Conservation (phyloP, 2,329 filamentous ascomycete species). For the Penicillium polonicum region DNA sequence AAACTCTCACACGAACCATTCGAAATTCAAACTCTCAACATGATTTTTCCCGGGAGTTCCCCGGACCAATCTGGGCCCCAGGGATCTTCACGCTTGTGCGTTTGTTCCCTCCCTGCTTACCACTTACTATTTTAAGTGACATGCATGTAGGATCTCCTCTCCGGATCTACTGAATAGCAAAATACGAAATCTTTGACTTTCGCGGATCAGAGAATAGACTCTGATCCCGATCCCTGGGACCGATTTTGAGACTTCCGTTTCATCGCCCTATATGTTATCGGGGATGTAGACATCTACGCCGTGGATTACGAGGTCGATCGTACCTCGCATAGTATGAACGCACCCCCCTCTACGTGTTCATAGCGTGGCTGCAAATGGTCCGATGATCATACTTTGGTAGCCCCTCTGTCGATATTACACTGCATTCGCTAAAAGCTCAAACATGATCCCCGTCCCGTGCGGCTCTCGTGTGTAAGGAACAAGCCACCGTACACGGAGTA, state of each 20-base stretch:
- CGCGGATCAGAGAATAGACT: conserved; percentile 13
- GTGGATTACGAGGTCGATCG: conserved; percentile 5
- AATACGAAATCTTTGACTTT: conserved; percentile 11
- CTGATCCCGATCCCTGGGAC: conserved; percentile 9
- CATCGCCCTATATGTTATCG: background rate
- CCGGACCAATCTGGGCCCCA: conserved; percentile 14
- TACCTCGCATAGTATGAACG: background rate
- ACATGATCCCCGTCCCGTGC: conserved; percentile 7
- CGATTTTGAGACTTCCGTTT: background rate
- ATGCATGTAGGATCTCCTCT: conserved; percentile 14
- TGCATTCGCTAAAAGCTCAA: background rate
- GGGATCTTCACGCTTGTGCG: conserved; percentile 12
- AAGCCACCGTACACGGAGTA: conserved; percentile 2
- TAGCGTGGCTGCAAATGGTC: background rate
- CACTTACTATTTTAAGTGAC: conserved; percentile 19
- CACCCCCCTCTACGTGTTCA: background rate
- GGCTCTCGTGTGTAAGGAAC: conserved; percentile 14
- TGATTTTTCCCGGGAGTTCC: conserved; percentile 14
- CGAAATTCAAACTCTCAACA: conserved; percentile 10
- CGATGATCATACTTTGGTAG: background rate
- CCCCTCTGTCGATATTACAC: conserved; percentile 1
- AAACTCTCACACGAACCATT: conserved; percentile 22
- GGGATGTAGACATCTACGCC: background rate
- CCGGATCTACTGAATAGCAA: conserved; percentile 12
- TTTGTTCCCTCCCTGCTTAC: conserved; percentile 13